These are phyloP conservation scores for Sarocladium kiliense DNA, from an alignment of 2,329 filamentous ascomycete species.

Conservation along the genomic window DNA sequence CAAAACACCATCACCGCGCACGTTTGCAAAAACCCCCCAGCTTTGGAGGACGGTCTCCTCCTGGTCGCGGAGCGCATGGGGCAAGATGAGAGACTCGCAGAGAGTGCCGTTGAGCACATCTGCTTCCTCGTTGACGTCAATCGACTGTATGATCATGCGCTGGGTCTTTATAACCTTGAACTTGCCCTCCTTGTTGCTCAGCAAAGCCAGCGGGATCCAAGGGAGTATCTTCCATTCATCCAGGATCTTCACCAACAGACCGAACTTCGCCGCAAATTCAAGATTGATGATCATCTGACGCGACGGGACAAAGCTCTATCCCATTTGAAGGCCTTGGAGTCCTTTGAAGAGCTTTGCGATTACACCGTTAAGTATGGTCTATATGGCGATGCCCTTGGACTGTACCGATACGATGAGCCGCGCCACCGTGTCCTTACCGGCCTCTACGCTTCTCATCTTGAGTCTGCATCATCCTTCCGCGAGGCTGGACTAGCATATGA, in stretches of 20 bases:
- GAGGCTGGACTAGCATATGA: constrained; percentile 91
- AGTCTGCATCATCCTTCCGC: constrained; percentile 68
- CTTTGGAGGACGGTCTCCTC: constrained; percentile 75
- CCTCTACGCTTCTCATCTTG: constrained; percentile 75
- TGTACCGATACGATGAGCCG: constrained; percentile 76
- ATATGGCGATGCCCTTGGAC: constrained; percentile 68
- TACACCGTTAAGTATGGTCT: constrained; percentile 78
- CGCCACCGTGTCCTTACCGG: constrained; percentile 62
- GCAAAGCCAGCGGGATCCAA: constrained; percentile 90
- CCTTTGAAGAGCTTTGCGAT: constrained; percentile 69
- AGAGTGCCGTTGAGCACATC: constrained; percentile 91
- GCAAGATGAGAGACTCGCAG: constrained; percentile 66
- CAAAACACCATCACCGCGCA: constrained; percentile 94
- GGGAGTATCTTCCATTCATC: constrained; percentile 93
- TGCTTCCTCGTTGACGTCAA: constrained; percentile 96
- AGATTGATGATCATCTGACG: constrained; percentile 83
- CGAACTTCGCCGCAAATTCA: constrained; percentile 66
- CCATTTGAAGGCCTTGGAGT: constrained; percentile 68
- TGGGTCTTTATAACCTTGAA: constrained; percentile 88
- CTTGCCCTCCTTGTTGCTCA: constrained; percentile 88
- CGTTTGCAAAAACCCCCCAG: constrained; percentile 88
- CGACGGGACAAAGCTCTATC: constrained; percentile 71
- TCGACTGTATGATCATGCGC: constrained; percentile 80
- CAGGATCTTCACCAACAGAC: constrained; percentile 76
- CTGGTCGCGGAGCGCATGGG: constrained; percentile 73